phyloP scores from a whole-genome alignment of 2,329 filamentous ascomycete genomes.

The Fusarium xyrophilum region DNA sequence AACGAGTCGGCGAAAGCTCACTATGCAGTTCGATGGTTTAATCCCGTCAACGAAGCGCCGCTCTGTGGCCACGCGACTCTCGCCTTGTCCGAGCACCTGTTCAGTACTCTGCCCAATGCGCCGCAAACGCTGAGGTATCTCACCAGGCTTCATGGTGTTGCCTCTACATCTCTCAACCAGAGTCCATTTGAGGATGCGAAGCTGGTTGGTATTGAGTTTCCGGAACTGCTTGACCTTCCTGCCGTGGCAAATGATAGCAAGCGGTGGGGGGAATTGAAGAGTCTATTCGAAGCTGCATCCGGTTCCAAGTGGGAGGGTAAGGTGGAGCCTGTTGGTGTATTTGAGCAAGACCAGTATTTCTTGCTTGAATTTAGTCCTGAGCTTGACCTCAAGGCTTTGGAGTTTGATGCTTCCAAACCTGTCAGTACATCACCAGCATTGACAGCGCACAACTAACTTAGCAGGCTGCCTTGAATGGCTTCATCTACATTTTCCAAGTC shows the following conservation, averaged over 20 bases:
- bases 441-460: rapidly evolving
- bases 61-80: slow-evolving; percentile 8
- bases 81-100: background rate
- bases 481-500: slow-evolving; percentile 7
- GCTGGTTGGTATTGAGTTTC: slow-evolving; percentile 10
- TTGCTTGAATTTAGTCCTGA: slow-evolving; percentile 3
- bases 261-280: background rate
- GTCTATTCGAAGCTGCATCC: background rate
- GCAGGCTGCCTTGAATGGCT: background rate
- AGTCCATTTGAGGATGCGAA: background rate
- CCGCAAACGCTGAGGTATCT: background rate
- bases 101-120: background rate
- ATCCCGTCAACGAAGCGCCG: slow-evolving; percentile 1
- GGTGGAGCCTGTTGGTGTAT: background rate
- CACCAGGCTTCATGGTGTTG: slow-evolving; percentile 1
- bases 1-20: background rate
- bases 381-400: background rate
- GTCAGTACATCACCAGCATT: background rate
- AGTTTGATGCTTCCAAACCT: background rate
- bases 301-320: background rate
- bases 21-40: slow-evolving; percentile 13
- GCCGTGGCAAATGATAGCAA: rapidly evolving
- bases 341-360: slow-evolving; percentile 11
- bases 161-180: background rate
- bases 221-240: background rate